Percentiles rank a stretch among this genome's conserved stretches.
These are phyloP conservation scores for Hortaea sp. DNA, from an alignment of 2,329 filamentous ascomycete species.

Conservation along the genomic window DNA sequence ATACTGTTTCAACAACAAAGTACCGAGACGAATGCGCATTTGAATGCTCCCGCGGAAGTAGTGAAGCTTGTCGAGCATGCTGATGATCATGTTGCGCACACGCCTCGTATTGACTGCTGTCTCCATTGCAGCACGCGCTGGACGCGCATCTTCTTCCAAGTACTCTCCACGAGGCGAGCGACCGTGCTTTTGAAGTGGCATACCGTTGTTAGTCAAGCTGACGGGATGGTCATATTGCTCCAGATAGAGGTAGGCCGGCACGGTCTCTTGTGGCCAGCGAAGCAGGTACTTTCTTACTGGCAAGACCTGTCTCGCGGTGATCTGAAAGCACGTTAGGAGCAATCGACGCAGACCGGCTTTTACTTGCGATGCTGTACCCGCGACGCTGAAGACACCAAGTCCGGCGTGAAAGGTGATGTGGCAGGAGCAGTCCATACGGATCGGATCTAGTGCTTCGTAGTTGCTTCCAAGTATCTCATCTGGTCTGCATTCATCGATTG, in stretches of 20 bases:
- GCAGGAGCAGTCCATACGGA: conserved; percentile 31
- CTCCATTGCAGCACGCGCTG: neutral
- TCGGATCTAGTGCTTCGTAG: conserved; percentile 35
- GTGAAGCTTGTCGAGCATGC: conserved; percentile 20
- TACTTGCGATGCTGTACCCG: conserved; percentile 19
- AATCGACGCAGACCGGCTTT: conserved; percentile 25
- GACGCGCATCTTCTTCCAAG: neutral
- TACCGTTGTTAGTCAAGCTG: neutral
- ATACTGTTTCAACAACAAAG: conserved; percentile 19
- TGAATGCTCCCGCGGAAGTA: conserved; percentile 25
- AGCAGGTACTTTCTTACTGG: conserved; percentile 18
- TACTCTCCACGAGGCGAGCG: conserved; percentile 7
- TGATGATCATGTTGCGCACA: conserved; percentile 11
- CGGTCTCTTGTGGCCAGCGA: conserved; percentile 10
- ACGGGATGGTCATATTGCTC: neutral
- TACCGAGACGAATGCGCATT: conserved; percentile 28
- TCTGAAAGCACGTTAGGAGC: conserved; percentile 29
- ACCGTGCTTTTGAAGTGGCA: neutral
- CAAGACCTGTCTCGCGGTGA: conserved; percentile 22
- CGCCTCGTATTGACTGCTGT: conserved; percentile 5
- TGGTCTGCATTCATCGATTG: conserved; percentile 31
- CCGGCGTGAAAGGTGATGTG: conserved; percentile 30
- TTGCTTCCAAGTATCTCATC: conserved; percentile 31
- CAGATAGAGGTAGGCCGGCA: conserved; percentile 1
- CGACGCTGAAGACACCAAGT: conserved; percentile 20